A percentile compares a stretch with the other conserved stretches of the same genome.
These are phyloP conservation scores for Epichloe typhina DNA, from an alignment of 2,329 filamentous ascomycete genomes.

Conservation along the genomic window DNA sequence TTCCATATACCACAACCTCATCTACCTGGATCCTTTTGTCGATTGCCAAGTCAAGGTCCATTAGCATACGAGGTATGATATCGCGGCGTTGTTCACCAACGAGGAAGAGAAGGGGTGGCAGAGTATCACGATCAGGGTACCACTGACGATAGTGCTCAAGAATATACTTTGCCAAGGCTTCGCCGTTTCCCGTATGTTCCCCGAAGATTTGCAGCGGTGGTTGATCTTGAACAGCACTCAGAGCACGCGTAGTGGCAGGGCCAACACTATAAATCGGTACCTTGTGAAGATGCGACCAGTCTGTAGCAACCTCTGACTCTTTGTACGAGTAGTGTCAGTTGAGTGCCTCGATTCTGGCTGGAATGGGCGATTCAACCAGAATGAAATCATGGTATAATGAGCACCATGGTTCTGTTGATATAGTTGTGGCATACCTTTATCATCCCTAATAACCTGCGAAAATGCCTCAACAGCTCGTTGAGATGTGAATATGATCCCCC, in stretches of 20 bases:
- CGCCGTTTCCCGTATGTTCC: conserved; percentile 73
- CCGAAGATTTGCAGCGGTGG: conserved; percentile 55
- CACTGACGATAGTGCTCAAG: conserved; percentile 57
- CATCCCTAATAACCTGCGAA: conserved; percentile 43
- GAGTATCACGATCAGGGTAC: conserved; percentile 28
- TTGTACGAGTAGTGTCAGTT: not conserved
- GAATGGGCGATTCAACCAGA: not conserved
- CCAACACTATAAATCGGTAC: conserved; percentile 65
- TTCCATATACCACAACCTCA: conserved; percentile 79
- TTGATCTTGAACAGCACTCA: conserved; percentile 40
- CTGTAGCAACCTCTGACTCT: not conserved
- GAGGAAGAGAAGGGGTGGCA: conserved; percentile 65
- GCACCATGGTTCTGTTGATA: not conserved
- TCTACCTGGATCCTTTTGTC: conserved; percentile 50
- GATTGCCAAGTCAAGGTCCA: conserved; percentile 36
- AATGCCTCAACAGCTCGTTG: conserved; percentile 76
- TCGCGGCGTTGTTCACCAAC: conserved; percentile 85
- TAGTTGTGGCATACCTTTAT: conserved; percentile 21
- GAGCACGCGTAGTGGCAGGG: conserved; percentile 64
- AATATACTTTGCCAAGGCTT: conserved; percentile 65
- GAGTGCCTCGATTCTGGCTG: not conserved
- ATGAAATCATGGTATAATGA: not conserved
- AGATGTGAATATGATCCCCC: conserved; percentile 69
- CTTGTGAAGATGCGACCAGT: conserved; percentile 37
- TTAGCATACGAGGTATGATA: conserved; percentile 73